These are phyloP conservation scores for Ogataea zsoltii DNA, from an alignment of 805 yeast genomes.

Conservation along the genomic window DNA sequence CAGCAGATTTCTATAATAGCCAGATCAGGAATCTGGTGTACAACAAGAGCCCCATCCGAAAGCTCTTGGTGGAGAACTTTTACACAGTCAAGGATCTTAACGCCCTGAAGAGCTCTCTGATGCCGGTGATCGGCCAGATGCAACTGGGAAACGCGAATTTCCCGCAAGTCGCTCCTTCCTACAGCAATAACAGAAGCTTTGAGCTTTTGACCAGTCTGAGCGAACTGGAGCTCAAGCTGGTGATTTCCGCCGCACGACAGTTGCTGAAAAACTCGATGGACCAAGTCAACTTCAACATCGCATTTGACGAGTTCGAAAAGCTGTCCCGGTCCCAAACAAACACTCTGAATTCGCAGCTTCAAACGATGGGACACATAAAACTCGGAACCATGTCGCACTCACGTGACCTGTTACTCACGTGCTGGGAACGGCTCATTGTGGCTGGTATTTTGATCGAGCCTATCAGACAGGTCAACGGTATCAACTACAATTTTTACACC, in stretches of 20 bases:
- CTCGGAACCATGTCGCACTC: constrained; percentile 14
- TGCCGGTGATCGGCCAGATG: constrained; percentile 39
- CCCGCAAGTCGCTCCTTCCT: constrained; percentile 6
- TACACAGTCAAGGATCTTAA: constrained; percentile 60
- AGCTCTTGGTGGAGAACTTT: constrained; percentile 45
- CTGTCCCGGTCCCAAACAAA: constrained; percentile 30
- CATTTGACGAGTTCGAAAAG: constrained; percentile 63
- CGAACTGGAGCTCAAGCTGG: constrained; percentile 66
- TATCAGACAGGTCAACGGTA: constrained; percentile 23
- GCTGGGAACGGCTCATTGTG: constrained; percentile 74
- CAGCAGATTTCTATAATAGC: constrained; percentile 31
- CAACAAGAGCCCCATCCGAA: constrained; percentile 36
- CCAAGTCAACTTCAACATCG: constrained; percentile 73
- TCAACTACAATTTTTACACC: constrained; percentile 23
- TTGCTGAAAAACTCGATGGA: constrained; percentile 56
- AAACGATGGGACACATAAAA: constrained; percentile 44
- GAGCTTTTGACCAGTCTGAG: constrained; percentile 47
- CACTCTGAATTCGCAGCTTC: constrained; percentile 37
- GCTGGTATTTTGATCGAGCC: constrained; percentile 48
- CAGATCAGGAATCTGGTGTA: constrained; percentile 33
- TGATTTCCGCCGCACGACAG: constrained; percentile 76
- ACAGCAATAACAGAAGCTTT: constrained; percentile 16
- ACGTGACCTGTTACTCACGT: constrained; percentile 56
- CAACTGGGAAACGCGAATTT: no score
- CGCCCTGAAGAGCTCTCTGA: constrained; percentile 45